phyloP scores from a whole-genome alignment of 768 basidiomycete species.

The Russula sp. region DNA sequence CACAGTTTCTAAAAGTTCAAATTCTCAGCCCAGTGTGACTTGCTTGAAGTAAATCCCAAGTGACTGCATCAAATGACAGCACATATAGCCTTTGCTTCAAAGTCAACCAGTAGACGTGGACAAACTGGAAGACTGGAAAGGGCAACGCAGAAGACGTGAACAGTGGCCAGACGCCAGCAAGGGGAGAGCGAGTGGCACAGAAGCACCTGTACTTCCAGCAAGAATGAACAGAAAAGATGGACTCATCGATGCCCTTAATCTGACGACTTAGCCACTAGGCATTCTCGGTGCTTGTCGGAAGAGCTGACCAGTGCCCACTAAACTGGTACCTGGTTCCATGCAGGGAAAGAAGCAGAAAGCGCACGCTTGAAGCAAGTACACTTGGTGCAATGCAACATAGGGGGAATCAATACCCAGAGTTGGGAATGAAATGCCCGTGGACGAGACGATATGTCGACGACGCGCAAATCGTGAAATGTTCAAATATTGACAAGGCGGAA shows the following conservation, averaged over 20 bases:
- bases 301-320: not conserved
- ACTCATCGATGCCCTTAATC: slow-evolving; percentile 1
- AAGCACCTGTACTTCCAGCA: not conserved
- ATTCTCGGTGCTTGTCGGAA: not conserved
- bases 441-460: slow-evolving; percentile 6
- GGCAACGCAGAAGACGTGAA: not conserved
- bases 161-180: not conserved
- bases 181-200: not conserved
- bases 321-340: not conserved
- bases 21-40: slow-evolving; percentile 22
- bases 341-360: not conserved
- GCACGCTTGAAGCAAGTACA: not conserved
- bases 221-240: not conserved
- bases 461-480: not conserved
- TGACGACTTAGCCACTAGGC: slow-evolving; percentile 2
- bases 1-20: slow-evolving; percentile 10
- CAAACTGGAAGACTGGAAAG: not conserved
- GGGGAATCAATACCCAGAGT: not conserved
- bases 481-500: slow-evolving; percentile 8
- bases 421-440: not conserved
- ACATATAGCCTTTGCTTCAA: slow-evolving; percentile 17
- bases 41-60: slow-evolving; percentile 2
- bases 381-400: not conserved
- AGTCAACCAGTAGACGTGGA: not conserved
- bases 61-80: slow-evolving; percentile 18